Percentiles rank a stretch among this genome's conserved stretches.
Evolutionary conservation across 108 stramenopile species (phyloP).

Genomic region (Nannochloropsis granulata): DNA sequence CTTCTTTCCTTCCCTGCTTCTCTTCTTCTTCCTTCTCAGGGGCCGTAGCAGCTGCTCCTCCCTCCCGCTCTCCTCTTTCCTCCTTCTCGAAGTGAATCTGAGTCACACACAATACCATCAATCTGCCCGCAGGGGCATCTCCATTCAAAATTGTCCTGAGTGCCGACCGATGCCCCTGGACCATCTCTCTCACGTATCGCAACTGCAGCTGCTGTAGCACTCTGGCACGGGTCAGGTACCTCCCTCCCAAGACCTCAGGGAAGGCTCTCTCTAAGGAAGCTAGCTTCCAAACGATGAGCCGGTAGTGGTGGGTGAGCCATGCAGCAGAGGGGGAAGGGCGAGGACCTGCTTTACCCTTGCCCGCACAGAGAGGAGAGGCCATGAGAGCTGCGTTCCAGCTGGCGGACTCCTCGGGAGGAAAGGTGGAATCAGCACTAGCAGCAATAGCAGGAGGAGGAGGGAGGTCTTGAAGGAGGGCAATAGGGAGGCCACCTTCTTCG

Average conservation of each 20-base stretch:
- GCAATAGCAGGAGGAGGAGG: too few relatives aligned
- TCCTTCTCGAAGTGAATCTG: neutral
- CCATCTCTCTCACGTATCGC: neutral
- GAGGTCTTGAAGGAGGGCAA: too few relatives aligned
- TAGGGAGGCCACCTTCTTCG: too few relatives aligned
- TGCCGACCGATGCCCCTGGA: neutral
- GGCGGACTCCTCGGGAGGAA: too few relatives aligned
- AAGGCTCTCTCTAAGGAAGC: neutral
- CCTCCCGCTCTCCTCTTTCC: neutral
- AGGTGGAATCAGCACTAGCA: too few relatives aligned
- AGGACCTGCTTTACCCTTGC: too few relatives aligned
- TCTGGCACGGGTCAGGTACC: neutral
- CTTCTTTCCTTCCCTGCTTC: neutral
- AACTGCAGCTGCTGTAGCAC: neutral
- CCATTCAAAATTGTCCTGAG: neutral
- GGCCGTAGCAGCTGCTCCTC: neutral
- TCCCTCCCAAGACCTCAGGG: neutral
- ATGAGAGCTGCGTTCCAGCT: too few relatives aligned
- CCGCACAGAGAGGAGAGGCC: too few relatives aligned
- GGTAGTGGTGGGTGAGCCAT: neutral
- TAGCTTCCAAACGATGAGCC: neutral
- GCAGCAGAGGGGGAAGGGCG: neutral
- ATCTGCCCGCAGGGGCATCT: neutral
- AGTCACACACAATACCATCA: neutral
- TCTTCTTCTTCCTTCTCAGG: neutral